Conservation (phyloP, 257 asterid species). For the Rubia yunnanensis region DNA sequence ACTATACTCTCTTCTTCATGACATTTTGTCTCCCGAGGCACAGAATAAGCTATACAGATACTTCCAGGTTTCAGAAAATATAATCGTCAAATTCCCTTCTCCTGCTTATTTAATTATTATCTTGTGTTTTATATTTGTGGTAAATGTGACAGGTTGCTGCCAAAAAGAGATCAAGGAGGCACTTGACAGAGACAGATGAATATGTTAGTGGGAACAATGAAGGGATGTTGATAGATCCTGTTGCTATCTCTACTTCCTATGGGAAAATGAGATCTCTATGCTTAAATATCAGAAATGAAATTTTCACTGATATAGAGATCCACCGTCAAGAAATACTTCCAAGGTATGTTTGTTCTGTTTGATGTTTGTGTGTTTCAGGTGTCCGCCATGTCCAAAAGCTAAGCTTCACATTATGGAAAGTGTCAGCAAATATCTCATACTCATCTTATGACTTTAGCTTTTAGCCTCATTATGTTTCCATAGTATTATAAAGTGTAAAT, state of each 20-base stretch:
- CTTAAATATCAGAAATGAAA: conserved; percentile 37
- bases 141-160: conserved; percentile 35
- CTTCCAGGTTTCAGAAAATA: conserved; percentile 32
- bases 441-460: not conserved
- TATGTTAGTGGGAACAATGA: conserved; percentile 42
- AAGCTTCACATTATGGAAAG: not conserved
- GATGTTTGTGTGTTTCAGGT: not conserved
- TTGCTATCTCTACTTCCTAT: conserved; percentile 37
- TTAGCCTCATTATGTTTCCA: not conserved
- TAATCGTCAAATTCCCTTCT: conserved; percentile 5
- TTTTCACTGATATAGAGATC: conserved; percentile 41
- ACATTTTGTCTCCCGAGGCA: conserved; percentile 44
- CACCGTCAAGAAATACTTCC: conserved; percentile 50
- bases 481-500: not conserved
- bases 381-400: not conserved
- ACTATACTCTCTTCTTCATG: conserved; percentile 35
- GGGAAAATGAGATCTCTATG: conserved; percentile 42
- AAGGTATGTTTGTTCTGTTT: conserved; percentile 23
- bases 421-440: not conserved
- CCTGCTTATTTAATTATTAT: conserved; percentile 1
- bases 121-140: conserved; percentile 1
- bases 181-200: conserved; percentile 49
- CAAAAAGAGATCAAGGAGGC: conserved; percentile 42
- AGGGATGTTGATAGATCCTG: conserved; percentile 33
- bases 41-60: conserved; percentile 36